Evolutionary conservation across 2,329 filamentous ascomycete genomes (phyloP).

Genomic region (Tolypocladium tundrense): DNA sequence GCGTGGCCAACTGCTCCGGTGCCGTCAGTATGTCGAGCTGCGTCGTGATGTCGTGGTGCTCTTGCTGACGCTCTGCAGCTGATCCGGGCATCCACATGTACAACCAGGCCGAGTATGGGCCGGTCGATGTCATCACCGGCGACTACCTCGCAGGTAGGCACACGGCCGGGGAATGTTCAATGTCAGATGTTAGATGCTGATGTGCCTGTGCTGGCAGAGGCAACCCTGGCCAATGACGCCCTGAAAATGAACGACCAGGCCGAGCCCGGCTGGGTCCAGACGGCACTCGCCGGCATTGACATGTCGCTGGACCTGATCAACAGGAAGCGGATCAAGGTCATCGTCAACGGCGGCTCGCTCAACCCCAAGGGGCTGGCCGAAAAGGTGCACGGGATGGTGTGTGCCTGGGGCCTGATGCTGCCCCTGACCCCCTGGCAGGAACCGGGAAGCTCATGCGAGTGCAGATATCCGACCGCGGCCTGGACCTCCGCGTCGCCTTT

Average conservation of each 20-base stretch:
- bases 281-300: constrained; percentile 12
- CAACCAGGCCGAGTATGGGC: constrained; percentile 17
- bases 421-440: background rate
- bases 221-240: constrained; percentile 14
- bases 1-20: constrained; percentile 16
- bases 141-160: constrained; percentile 19
- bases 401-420: background rate
- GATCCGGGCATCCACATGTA: constrained; percentile 16
- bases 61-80: background rate
- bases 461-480: constrained; percentile 14
- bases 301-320: constrained; percentile 20
- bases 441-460: background rate
- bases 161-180: too few relatives aligned
- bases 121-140: constrained; percentile 39
- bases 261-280: constrained; percentile 10
- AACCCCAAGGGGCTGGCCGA: constrained; percentile 41
- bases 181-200: background rate
- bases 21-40: constrained; percentile 7
- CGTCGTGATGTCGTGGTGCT: background rate
- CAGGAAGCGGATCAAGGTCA: constrained; percentile 40
- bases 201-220: constrained; percentile 12
- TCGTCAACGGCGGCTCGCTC: constrained; percentile 46
- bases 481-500: constrained; percentile 24
- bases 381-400: constrained; percentile 11
- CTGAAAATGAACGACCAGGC: constrained; percentile 1